phyloP scores from a whole-genome alignment of 2,329 filamentous ascomycete genomes.

The Colletotrichum costaricense region DNA sequence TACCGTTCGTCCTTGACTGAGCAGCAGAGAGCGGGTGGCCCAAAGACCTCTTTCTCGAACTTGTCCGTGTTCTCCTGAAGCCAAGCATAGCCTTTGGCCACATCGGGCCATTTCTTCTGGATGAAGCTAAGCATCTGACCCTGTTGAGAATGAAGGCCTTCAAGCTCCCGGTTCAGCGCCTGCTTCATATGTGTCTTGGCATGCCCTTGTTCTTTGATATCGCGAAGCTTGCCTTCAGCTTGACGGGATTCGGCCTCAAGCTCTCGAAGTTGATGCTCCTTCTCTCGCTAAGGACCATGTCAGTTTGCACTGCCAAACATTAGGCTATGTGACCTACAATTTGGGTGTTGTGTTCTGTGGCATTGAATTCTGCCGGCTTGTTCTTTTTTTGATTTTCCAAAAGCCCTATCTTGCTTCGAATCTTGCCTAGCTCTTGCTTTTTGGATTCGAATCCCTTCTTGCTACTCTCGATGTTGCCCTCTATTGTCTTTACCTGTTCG shows the following conservation, averaged over 20 bases:
- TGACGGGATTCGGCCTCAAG: constrained; percentile 56
- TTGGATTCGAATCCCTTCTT: constrained; percentile 60
- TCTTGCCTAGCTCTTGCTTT: constrained; percentile 60
- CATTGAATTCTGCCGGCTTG: constrained; percentile 74
- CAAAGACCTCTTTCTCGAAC: constrained; percentile 83
- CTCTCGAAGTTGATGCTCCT: constrained; percentile 68
- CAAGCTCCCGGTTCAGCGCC: constrained; percentile 60
- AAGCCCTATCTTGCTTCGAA: constrained; percentile 68
- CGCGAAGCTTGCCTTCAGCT: constrained; percentile 50
- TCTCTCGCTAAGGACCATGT: constrained; percentile 62
- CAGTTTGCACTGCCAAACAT: constrained; percentile 26
- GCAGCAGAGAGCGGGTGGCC: constrained; percentile 84
- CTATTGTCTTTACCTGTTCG: constrained; percentile 42
- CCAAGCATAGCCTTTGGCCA: constrained; percentile 82
- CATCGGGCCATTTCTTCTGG: constrained; percentile 68
- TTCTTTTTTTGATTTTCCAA: constrained; percentile 74
- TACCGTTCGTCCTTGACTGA: constrained; percentile 80
- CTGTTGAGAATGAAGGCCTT: constrained; percentile 76
- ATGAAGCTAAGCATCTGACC: constrained; percentile 80
- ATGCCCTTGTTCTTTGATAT: constrained; percentile 55
- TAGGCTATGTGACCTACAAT: constrained; percentile 65
- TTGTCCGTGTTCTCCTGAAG: constrained; percentile 75
- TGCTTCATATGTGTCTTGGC: constrained; percentile 51
- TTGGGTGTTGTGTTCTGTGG: constrained; percentile 76
- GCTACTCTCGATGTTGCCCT: constrained; percentile 61